Evolutionary conservation across 768 basidiomycete genomes (phyloP).

Genomic region (Clathrus columnatus): DNA sequence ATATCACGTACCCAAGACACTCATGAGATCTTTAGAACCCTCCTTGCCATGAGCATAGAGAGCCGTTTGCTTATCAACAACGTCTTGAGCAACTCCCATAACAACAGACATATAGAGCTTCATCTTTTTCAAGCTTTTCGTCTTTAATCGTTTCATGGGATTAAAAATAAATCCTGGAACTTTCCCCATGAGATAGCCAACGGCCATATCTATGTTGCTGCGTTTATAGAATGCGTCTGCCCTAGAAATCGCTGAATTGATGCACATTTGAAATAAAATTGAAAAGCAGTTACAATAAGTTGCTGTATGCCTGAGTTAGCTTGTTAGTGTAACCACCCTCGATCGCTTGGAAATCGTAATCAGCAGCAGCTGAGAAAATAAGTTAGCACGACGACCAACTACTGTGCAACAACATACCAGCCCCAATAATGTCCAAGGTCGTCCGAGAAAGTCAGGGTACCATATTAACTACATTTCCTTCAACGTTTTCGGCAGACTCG

Average conservation of each 20-base stretch:
- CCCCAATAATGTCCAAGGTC: conserved; percentile 23
- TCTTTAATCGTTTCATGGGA: conserved; percentile 22
- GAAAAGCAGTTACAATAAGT: not conserved
- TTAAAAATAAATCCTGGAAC: conserved; percentile 21
- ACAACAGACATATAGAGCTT: conserved; percentile 19
- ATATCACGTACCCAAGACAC: conserved; percentile 20
- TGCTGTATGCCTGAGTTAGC: not conserved
- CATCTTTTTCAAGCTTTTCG: conserved; percentile 22
- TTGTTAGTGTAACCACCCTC: conserved; percentile 3
- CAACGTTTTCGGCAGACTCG: conserved; percentile 1
- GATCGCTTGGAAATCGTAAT: conserved; percentile 18
- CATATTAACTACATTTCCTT: conserved; percentile 15
- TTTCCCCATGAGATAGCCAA: conserved; percentile 22
- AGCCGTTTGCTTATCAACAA: conserved; percentile 20
- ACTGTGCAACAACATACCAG: conserved; percentile 14
- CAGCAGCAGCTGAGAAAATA: conserved; percentile 6
- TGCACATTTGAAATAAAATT: not conserved
- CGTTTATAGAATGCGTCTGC: conserved; percentile 1
- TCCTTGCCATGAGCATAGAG: conserved; percentile 12
- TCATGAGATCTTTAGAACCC: conserved; percentile 27
- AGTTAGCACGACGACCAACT: not conserved
- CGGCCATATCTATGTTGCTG: conserved; percentile 15
- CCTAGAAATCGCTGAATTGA: too few relatives aligned
- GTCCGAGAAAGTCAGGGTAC: conserved; percentile 15
- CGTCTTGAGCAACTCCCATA: conserved; percentile 16